Base-by-base conservation (phyloP, 1,284 basidiomycete species). In the Rhodotorula sp. region DNA sequence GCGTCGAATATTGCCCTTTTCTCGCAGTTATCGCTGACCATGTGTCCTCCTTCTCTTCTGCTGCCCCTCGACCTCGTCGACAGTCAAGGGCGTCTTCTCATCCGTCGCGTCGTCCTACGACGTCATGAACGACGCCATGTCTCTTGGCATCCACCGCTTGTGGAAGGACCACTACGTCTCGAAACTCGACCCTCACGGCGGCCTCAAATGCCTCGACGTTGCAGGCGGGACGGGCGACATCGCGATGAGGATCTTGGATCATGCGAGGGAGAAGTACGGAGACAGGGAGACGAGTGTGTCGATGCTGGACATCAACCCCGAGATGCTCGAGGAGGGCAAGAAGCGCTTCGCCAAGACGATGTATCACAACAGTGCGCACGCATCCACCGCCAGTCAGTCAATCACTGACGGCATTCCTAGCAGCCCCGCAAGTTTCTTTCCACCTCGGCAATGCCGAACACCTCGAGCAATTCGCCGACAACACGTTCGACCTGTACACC, bases 171-270 rank as follows among this genome's bases (percentile, higher is more conserved):
- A 88, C 54, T 94, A 92, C 80, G 90, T 99, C 52, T 85, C 87
- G 11, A 83, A 85, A 7, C 83, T 99, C 70, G 86, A 89, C 76
- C 95, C 95, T 1, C 81, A 82, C 59, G 86, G 85, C 24, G 81
- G 80, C 19, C 79, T 82, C 62, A 76, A 82, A 74, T 96, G 93
- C 80, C 88, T 99, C 64, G 96, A 99, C 79, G 92, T 99, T 44
- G 96, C 95, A 0, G 96, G 96, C 51, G 96, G 96, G 53, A 99
- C 94, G 10, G 96, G 96, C 24, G 96, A 99, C 83, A 95, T 99
- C 80, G 96, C 95, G 5, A 84, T 97, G 66, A 85, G 95, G 48
- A 90, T 99, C 73, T 84, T 99, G 59, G 94, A 99, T 83, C 86
- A 91, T 77, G 94, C 93, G 17, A 84, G 92, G 68, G 91, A 94